Evolutionary conservation across 257 asterid genomes (phyloP), one percentile per base, ranked within the genome.

Genomic region (Eustoma russellianum): DNA sequence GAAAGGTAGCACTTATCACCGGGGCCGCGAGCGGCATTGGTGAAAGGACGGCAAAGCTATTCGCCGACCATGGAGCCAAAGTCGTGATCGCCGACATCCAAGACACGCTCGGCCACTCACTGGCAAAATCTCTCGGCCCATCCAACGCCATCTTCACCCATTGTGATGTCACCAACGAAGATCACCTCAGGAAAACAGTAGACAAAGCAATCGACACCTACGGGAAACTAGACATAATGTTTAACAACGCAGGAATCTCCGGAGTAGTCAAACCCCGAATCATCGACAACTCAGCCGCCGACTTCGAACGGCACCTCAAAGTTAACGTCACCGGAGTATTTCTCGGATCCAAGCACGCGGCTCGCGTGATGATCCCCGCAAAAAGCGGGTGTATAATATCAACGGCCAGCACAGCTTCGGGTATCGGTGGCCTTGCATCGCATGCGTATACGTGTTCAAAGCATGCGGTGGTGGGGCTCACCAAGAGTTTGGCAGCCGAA

Each of bases 11-110:
- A 1, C 62, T 80, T 2, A 63, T 83, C 55, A 80, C 89, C 0
- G 89, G 89, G 0, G 94, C 79, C 16, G 82, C 88, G 18, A 75
- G 74, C 9, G 93, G 93, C 6, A 77, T 83, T 16, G 93, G 93
- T 2, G 76, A 71, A 66, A 59, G 66, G 71, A 78, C 76, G 0
- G 79, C 79, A 1, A 72, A 62, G 34, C 73, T 74, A 46, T 83
- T 83, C 62, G 34, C 61, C 41, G 45, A 64, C 17, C 84, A 78
- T 8, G 94, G 94, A 2, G 94, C 89, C 38, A 78, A 80, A 52
- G 86, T 83, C 2, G 79, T 30, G 34, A 59, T 83, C 4, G 82
- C 79, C 0, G 93, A 83, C 17, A 40, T 83, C 38, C 79, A 73
- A 64, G 86, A 83, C 16, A 75, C 60, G 12, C 33, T 71, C 3